Evolutionary conservation across 495 filamentous ascomycete genomes (phyloP), one percentile per base, ranked within the genome.

Genomic region (Aspergillus campestris): DNA sequence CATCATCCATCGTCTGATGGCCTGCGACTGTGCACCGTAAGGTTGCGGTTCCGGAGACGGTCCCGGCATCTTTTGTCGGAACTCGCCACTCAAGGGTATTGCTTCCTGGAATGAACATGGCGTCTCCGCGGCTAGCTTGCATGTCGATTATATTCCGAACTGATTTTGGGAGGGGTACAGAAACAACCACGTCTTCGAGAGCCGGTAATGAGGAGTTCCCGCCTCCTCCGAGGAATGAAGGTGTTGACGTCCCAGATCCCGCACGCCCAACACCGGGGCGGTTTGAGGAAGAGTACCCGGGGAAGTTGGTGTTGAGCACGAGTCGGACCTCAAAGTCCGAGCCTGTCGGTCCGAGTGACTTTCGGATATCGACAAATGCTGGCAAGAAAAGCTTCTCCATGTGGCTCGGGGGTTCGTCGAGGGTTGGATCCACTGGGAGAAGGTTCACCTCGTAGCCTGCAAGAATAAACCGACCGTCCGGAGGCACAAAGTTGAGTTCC

Each of bases 391-490:
- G 67, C 56, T 80, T 84, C 39, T 81, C 68, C 64, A 70, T 71
- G 47, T 71, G 67, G 29, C 60, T 74, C 8, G 71, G 71, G 34
- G 71, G 57, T 31, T 68, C 41, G 38, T 76, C 65, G 30, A 69
- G 55, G 44, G 63, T 59, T 1, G 69, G 55, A 40, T 71, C 62
- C 10, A 80, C 76, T 3, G 87, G 85, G 15, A 98, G 72, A 15
- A 98, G 72, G 65, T 97, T 86, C 31, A 95, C 89, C 61, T 95
- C 92, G 55, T 98, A 98, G 4, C 90, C 89, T 24, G 88, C 89
- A 7, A 98, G 74, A 9, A 92, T 86, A 58, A 97, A 98, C n/a
- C 86, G 77, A 13, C 92, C 92, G 59, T 99, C 92, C 1, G 92
- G 92, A 8, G 92, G 92, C 13, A 99, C 79, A 59, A 97, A 99